Base-by-base conservation (phyloP, 805 yeast species). In the Ogataea trehalophila region DNA sequence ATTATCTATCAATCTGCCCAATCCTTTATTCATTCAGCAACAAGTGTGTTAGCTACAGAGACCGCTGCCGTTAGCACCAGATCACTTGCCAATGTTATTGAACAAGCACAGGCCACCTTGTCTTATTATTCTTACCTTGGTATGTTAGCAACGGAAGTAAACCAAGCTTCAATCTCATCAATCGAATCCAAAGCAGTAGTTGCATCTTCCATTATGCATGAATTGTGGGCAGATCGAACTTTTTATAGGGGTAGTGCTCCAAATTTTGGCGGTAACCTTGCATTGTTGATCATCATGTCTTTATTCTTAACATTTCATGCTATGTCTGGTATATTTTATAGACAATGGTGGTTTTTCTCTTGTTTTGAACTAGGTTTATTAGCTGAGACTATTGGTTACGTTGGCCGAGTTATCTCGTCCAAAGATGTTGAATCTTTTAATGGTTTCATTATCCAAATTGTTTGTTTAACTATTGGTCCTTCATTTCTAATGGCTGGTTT, bases 401-500 rank as follows among this genome's bases (percentile, higher is more conserved):
- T 76, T 9, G 88, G 82, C 3, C 67, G 96, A 45, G 60, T 74
- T 1, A 53, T 76, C 46, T 72, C 83, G 2, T 71, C 74, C 18
- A 53, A 60, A 39, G 60, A 76, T 53, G 49, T 61, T 44, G 39
- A 45, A 15, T 58, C 66, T 36, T 52, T 65, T 37, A 62, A 73
- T 43, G 68, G 72, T 26, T 89, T 73, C 58, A 59, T 85, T 39
- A 66, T 82, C 56, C 95, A 89, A 63, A 76, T 84, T 52, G 76
- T 82, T 46, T 73, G 83, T 56, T 67, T 88, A 47, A 86, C 92
- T 0, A 65, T 89, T 41, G 92, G 87, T 0, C 96, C 96, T 0
- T 88, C 87, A 18, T 85, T 89, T 62, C 70, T 86, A 41, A 85
- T 87, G 87, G 96, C 86, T 4, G 96, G 92, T 2, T 72, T 89